Base-by-base conservation (phyloP, 257 asterid species). In the Ballota nigra region DNA sequence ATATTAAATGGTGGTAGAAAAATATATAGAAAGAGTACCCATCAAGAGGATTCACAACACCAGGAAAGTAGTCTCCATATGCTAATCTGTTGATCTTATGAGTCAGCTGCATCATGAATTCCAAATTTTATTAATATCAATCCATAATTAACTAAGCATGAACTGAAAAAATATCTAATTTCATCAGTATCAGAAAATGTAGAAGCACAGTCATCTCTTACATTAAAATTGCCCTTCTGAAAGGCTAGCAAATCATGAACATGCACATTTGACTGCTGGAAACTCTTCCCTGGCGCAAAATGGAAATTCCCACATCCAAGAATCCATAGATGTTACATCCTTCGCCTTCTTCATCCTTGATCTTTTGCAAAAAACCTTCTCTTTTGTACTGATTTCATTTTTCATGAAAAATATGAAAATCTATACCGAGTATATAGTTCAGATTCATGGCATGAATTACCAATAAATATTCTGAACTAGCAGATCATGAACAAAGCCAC, bases 281-380 rank as follows among this genome's bases (percentile, higher is more conserved):
- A 94, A 82, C 99, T 91, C 90, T 94, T 94, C 76, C 99, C 99
- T 69, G 99, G 99, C 20, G 99, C 99, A 84, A 94, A 94, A 84
- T 94, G 99, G 68, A 94, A 91, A 83, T 88, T 94, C 51, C 99
- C 99, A 94, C 95, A 69, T 91, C 99, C 86, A 94, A 76, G 84
- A 91, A 94, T 24, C 99, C 99, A 71, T 94, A 86, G 29, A 94
- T 61, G 73, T 88, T 94, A 76, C 99, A 94, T 52, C 99, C 99
- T 84, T 91, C 99, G 36, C 99, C 97, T 49, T 89, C 99, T 84
- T 94, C 99, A 6, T 82, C 97, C 88, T 91, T 94, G 79, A 94
- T 83, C 78, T 65, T 88, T 86, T 94, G 86, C 68, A 94, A 96
- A 79, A 94, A 94, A 45, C 99, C 99, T 86, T 94, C 99, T 78